These are phyloP conservation scores for Boletus fagicola DNA, from an alignment of 768 basidiomycete species.

Conservation along the genomic window DNA sequence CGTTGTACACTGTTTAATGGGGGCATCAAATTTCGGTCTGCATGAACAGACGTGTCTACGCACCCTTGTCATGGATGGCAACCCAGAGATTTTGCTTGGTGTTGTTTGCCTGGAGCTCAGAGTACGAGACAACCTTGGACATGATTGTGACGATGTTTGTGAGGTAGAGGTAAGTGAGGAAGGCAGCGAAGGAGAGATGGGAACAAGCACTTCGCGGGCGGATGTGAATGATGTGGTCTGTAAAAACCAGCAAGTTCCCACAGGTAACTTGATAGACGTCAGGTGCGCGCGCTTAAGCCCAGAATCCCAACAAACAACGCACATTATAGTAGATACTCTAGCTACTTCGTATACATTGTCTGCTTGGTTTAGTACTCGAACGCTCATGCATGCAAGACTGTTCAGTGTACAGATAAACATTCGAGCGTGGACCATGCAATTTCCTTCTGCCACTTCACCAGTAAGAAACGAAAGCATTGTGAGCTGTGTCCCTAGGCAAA, in stretches of 20 bases:
- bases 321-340: neutral
- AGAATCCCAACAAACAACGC: neutral
- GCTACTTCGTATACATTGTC: conserved; percentile 33
- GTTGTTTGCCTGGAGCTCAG: conserved; percentile 76
- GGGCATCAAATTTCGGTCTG: conserved; percentile 1
- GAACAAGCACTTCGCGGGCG: neutral
- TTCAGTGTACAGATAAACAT: conserved; percentile 44
- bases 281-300: neutral
- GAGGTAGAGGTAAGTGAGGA: conserved; percentile 13
- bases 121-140: conserved; percentile 60
- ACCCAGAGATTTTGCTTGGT: conserved; percentile 76
- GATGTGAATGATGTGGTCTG: conserved; percentile 7
- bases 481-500: conserved; percentile 76
- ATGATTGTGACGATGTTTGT: conserved; percentile 23
- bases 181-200: conserved; percentile 6
- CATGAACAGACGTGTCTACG: conserved; percentile 4
- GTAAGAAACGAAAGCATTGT: conserved; percentile 78
- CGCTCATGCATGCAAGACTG: conserved; percentile 46
- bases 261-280: neutral
- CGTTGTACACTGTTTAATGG: conserved; percentile 74
- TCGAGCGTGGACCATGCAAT: conserved; percentile 75
- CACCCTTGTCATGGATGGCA: conserved; percentile 84
- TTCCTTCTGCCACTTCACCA: conserved; percentile 67
- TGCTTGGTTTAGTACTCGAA: conserved; percentile 77
- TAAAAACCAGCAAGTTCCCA: conserved; percentile 30